Evolutionary conservation across 2,329 filamentous ascomycete species (phyloP).

Genomic region (Metarhizium brunneum): DNA sequence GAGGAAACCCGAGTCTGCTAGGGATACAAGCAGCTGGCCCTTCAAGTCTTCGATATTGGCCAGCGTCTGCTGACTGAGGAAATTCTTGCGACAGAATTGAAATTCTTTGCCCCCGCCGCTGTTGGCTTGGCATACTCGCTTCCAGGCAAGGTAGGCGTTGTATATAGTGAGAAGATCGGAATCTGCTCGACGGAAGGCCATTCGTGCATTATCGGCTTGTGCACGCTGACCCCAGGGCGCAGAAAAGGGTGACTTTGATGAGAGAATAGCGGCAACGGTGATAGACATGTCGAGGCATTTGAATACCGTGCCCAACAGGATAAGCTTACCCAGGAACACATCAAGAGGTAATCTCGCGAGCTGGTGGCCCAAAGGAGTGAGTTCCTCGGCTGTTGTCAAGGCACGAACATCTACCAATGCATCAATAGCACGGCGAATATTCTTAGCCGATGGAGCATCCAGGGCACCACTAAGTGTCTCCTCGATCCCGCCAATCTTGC

Average conservation of each 20-base stretch:
- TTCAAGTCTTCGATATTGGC: conserved; percentile 93
- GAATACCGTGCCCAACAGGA: conserved; percentile 78
- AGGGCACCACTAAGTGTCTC: conserved; percentile 79
- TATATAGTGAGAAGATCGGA: conserved; percentile 90
- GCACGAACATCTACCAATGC: conserved; percentile 89
- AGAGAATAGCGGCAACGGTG: conserved; percentile 86
- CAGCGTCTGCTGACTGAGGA: conserved; percentile 79
- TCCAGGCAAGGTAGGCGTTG: conserved; percentile 89
- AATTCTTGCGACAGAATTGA: conserved; percentile 91
- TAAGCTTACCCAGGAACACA: conserved; percentile 89
- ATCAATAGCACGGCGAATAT: conserved; percentile 87
- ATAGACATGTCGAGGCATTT: conserved; percentile 85
- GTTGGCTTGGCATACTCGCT: conserved; percentile 63
- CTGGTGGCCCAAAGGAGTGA: conserved; percentile 80
- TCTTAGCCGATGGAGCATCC: conserved; percentile 83
- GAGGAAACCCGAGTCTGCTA: conserved; percentile 80
- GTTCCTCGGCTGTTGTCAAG: conserved; percentile 67
- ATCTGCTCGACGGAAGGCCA: conserved; percentile 74
- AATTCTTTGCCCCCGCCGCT: conserved; percentile 60
- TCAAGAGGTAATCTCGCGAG: conserved; percentile 84
- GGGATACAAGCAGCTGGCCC: conserved; percentile 73
- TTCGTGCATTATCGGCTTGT: conserved; percentile 71
- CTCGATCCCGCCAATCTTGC: conserved; percentile 89
- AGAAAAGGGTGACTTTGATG: conserved; percentile 89
- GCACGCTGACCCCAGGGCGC: conserved; percentile 75